phyloP scores from a whole-genome alignment of 371 early-diverging fungal genomes.

The Fennellomyces sp. region DNA sequence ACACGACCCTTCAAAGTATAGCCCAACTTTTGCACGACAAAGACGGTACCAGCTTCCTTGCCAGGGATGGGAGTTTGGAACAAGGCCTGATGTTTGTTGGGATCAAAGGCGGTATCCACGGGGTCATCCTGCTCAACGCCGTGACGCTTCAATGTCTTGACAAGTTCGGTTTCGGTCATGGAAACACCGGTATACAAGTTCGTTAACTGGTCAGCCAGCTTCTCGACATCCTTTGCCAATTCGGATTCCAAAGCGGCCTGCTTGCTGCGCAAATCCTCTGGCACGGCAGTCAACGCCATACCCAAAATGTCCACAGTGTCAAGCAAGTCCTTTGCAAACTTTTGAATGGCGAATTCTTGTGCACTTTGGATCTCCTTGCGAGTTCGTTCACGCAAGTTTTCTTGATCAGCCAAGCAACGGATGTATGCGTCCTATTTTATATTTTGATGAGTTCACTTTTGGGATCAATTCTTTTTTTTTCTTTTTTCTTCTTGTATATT shows the following conservation, averaged over 20 bases:
- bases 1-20: constrained; percentile 92
- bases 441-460: background rate
- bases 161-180: constrained; percentile 87
- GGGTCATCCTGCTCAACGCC: constrained; percentile 87
- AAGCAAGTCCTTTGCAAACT: constrained; percentile 97
- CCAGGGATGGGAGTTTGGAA: constrained; percentile 91
- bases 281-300: constrained; percentile 86
- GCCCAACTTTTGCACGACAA: constrained; percentile 90
- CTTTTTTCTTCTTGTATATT: background rate
- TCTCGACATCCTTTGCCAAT: constrained; percentile 44
- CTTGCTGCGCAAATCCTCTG: constrained; percentile 46
- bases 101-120: constrained; percentile 90
- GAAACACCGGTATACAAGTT: constrained; percentile 88
- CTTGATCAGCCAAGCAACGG: constrained; percentile 93
- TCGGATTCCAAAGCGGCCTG: constrained; percentile 24
- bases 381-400: constrained; percentile 92
- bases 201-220: constrained; percentile 67
- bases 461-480: background rate
- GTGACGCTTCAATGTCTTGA: constrained; percentile 87
- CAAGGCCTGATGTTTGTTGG: constrained; percentile 92
- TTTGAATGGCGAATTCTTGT: constrained; percentile 88
- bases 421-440: constrained; percentile 69
- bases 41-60: constrained; percentile 87
- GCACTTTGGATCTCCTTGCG: constrained; percentile 85
- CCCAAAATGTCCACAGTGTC: constrained; percentile 90